Conservation (phyloP, 768 basidiomycete species). For the Boletus fagicola region DNA sequence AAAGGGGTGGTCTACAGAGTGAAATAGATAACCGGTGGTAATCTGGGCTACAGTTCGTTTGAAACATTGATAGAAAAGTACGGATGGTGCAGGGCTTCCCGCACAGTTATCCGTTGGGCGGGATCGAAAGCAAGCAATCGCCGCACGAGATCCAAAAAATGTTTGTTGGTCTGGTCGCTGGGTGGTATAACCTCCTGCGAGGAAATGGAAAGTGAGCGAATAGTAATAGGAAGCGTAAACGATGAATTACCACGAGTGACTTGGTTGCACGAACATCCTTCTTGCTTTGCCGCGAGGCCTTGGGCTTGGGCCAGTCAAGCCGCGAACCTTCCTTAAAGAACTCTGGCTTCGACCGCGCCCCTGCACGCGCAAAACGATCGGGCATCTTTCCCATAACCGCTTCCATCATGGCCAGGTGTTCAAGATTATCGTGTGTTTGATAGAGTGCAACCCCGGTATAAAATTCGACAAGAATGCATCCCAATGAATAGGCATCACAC, state of each 20-base stretch:
- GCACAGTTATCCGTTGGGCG: conserved; percentile 80
- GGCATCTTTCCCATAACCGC: conserved; percentile 99
- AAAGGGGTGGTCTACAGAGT: conserved; percentile 34
- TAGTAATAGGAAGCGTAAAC: not conserved
- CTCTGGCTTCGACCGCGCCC: conserved; percentile 81
- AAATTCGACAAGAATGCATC: conserved; percentile 98
- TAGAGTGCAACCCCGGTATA: conserved; percentile 98
- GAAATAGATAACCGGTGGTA: conserved; percentile 36
- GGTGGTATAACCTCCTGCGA: conserved; percentile 81
- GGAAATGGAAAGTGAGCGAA: conserved; percentile 6
- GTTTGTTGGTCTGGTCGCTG: conserved; percentile 66
- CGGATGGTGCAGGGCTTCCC: conserved; percentile 83
- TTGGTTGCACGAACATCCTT: conserved; percentile 91
- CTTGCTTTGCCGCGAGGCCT: conserved; percentile 84
- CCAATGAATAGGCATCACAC: conserved; percentile 97
- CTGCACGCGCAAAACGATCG: conserved; percentile 72
- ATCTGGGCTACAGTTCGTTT: conserved; percentile 56
- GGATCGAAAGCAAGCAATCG: conserved; percentile 90
- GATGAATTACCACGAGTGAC: conserved; percentile 61
- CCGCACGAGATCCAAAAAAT: conserved; percentile 86
- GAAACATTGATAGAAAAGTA: conserved; percentile 75
- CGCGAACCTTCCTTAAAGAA: conserved; percentile 86
- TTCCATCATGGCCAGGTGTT: conserved; percentile 99
- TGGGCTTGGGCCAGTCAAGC: conserved; percentile 90
- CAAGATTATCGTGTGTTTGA: conserved; percentile 98